Conservation (phyloP, 805 yeast genomes). For the Starmerella bombi region DNA sequence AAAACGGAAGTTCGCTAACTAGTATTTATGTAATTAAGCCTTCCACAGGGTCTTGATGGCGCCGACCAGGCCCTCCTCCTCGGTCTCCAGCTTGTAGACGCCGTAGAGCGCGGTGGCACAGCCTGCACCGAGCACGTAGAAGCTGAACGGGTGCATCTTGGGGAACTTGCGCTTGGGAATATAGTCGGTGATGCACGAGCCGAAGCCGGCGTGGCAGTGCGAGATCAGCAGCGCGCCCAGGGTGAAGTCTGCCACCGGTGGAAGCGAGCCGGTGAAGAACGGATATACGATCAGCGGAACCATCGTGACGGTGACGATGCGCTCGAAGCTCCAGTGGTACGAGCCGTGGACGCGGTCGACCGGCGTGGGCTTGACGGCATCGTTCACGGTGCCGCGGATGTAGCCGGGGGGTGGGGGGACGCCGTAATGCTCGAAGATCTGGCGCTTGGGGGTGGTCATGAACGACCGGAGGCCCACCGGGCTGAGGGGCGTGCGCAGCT, state of each 20-base stretch:
- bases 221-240: slow-evolving; percentile 53
- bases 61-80: slow-evolving; percentile 64
- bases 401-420: slow-evolving; percentile 80
- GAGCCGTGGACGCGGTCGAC: slow-evolving; percentile 62
- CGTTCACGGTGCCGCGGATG: slow-evolving; percentile 87
- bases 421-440: slow-evolving; percentile 22
- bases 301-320: slow-evolving; percentile 51
- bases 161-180: slow-evolving; percentile 82
- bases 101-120: slow-evolving; percentile 63
- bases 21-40: slow-evolving; percentile 27
- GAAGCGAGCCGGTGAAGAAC: slow-evolving; percentile 55
- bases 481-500: slow-evolving; percentile 10
- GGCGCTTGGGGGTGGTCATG: slow-evolving; percentile 16
- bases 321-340: slow-evolving; percentile 88
- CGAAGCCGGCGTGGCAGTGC: slow-evolving; percentile 78
- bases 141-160: slow-evolving; percentile 53
- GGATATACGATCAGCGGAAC: slow-evolving; percentile 71
- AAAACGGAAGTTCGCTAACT: too few relatives aligned
- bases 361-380: slow-evolving; percentile 60
- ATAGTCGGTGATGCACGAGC: slow-evolving; percentile 85
- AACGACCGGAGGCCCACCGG: slow-evolving; percentile 6
- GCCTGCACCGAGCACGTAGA: slow-evolving; percentile 57
- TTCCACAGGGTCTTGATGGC: slow-evolving; percentile 52
- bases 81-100: slow-evolving; percentile 59
- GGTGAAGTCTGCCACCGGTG: slow-evolving; percentile 59